phyloP scores from a whole-genome alignment of 2,329 filamentous ascomycete genomes.

The Fusarium marasasianum region DNA sequence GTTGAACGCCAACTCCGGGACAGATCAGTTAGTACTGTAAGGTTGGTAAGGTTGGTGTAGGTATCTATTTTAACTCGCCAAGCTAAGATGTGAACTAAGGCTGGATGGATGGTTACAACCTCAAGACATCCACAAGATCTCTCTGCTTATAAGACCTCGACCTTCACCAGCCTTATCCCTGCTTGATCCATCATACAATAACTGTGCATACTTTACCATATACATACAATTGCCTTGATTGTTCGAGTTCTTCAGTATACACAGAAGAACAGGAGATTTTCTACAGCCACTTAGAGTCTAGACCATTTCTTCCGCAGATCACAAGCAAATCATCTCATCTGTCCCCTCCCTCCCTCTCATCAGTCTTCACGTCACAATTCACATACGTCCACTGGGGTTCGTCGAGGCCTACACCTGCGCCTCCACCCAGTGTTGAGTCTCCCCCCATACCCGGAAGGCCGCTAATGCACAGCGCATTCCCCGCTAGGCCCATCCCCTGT shows the following conservation, averaged over 20 bases:
- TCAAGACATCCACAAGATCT: background rate
- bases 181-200: background rate
- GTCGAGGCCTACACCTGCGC: conserved; percentile 16
- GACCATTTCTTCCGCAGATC: conserved; percentile 20
- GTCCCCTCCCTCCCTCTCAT: conserved; percentile 1
- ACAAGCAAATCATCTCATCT: conserved; percentile 5
- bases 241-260: background rate
- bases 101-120: conserved; percentile 26
- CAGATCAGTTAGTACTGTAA: conserved; percentile 1
- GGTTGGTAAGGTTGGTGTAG: background rate
- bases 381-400: conserved; percentile 1
- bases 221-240: background rate
- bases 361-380: background rate
- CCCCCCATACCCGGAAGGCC: conserved; percentile 13
- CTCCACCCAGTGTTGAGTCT: conserved; percentile 20
- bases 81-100: conserved; percentile 11
- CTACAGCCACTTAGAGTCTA: conserved; percentile 34
- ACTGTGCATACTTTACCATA: background rate
- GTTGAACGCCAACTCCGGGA: conserved; percentile 20
- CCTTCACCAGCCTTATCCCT: conserved; percentile 4
- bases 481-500: conserved; percentile 29
- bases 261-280: background rate
- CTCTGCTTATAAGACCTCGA: conserved; percentile 19
- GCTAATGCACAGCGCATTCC: conserved; percentile 41
- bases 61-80: conserved; percentile 34